Percentiles rank a stretch among this genome's conserved stretches.
phyloP scores from a whole-genome alignment of 2,329 filamentous ascomycete genomes.

The Colletotrichum abscissum region DNA sequence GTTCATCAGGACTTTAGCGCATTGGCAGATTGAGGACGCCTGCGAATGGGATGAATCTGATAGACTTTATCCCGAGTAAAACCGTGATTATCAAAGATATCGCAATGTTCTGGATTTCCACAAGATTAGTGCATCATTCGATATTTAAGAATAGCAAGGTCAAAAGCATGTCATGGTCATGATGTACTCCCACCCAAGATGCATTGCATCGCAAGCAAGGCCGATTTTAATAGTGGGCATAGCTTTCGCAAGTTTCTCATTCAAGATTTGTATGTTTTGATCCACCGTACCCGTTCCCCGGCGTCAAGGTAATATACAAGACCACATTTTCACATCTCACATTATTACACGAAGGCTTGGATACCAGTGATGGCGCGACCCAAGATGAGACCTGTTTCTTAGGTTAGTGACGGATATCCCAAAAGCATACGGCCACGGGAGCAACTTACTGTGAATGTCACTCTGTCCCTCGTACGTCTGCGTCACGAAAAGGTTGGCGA shows the following conservation, averaged over 20 bases:
- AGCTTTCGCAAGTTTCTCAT: neutral
- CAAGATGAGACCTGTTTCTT: constrained; percentile 69
- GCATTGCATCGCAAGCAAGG: neutral
- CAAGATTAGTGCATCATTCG: rapidly evolving
- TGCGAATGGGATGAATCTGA: neutral
- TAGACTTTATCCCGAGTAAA: neutral
- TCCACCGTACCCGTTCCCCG: neutral
- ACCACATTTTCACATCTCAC: neutral
- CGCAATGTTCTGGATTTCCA: too few relatives aligned
- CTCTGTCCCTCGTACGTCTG: constrained; percentile 99
- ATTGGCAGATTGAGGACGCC: neutral
- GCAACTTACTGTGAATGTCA: constrained; percentile 88
- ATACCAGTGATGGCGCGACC: constrained; percentile 78
- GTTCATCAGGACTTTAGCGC: neutral
- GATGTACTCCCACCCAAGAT: neutral
- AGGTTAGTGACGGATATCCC: neutral
- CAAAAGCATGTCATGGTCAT: neutral
- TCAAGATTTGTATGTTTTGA: neutral
- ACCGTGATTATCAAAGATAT: too few relatives aligned
- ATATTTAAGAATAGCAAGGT: neutral
- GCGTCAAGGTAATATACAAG: neutral
- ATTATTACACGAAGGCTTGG: constrained; percentile 78
- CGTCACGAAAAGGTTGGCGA: constrained; percentile 95
- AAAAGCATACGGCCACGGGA: neutral
- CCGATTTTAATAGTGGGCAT: neutral